A percentile compares a stretch with the other conserved stretches of the same genome.
Conservation (phyloP, 2,329 filamentous ascomycete genomes). For the Beauveria pseudobassiana region DNA sequence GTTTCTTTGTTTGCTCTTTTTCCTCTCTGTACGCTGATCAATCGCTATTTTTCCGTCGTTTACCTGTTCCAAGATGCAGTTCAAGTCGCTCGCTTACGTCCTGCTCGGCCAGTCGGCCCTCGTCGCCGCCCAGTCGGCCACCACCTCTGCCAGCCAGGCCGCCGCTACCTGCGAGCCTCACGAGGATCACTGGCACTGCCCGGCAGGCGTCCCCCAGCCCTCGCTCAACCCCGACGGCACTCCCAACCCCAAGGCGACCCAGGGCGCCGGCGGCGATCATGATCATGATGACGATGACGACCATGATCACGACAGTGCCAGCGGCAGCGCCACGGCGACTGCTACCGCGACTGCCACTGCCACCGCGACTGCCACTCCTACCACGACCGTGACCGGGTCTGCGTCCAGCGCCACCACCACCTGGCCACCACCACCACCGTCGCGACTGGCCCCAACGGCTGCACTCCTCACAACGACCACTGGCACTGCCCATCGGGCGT, state of each 20-base stretch:
- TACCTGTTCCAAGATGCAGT: constrained; percentile 1
- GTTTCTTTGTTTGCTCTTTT: neutral
- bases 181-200: constrained; percentile 8
- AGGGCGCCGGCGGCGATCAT: neutral
- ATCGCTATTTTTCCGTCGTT: neutral
- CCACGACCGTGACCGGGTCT: too few relatives aligned
- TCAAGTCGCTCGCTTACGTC: constrained; percentile 6
- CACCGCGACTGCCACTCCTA: too few relatives aligned
- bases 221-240: constrained; percentile 1
- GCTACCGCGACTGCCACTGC: too few relatives aligned
- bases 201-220: constrained; percentile 3
- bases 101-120: constrained; percentile 8
- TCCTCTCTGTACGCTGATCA: neutral
- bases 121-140: neutral
- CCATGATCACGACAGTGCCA: too few relatives aligned
- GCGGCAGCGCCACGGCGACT: too few relatives aligned
- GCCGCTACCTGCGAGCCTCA: constrained; percentile 9
- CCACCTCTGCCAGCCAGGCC: neutral
- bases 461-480: constrained; percentile 11
- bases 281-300: too few relatives aligned
- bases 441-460: neutral
- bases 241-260: constrained; percentile 4
- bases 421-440: too few relatives aligned
- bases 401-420: too few relatives aligned
- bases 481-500: constrained; percentile 12